Conservation (phyloP, 768 basidiomycete species). For the Pisolithus tinctorius region DNA sequence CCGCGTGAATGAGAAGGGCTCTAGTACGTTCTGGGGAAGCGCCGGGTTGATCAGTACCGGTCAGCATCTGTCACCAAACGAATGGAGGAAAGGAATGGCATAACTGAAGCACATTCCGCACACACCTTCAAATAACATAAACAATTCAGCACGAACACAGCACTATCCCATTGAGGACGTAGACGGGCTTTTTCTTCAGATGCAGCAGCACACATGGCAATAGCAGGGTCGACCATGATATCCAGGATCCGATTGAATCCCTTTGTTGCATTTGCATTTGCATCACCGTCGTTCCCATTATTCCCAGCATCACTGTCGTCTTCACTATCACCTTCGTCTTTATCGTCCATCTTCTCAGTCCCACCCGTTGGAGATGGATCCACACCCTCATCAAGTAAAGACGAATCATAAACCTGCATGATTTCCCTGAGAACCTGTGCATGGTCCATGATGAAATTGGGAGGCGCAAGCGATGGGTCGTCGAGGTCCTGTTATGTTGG, state of each 20-base stretch:
- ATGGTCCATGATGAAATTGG: constrained; percentile 74
- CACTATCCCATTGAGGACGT: constrained; percentile 67
- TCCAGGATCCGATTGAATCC: constrained; percentile 70
- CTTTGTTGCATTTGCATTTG: constrained; percentile 5
- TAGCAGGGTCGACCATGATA: constrained; percentile 76
- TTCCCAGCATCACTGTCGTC: no score
- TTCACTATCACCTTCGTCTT: no score
- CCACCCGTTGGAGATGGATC: constrained; percentile 1
- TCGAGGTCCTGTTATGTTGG: constrained; percentile 45
- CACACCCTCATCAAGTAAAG: constrained; percentile 49
- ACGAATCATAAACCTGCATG: constrained; percentile 78
- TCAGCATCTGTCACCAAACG: background rate
- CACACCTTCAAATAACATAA: constrained; percentile 74
- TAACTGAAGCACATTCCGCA: constrained; percentile 1
- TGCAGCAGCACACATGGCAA: constrained; percentile 65
- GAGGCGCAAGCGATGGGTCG: constrained; percentile 67
- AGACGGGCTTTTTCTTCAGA: constrained; percentile 56
- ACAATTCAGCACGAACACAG: constrained; percentile 83
- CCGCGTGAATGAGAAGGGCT: constrained; percentile 60
- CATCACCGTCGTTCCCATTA: no score
- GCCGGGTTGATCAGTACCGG: background rate
- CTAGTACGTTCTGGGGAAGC: constrained; percentile 48
- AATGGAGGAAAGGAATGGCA: background rate
- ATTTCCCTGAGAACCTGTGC: constrained; percentile 81
- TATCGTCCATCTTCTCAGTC: no score